Evolutionary conservation across 805 yeast genomes (phyloP).

Genomic region (Candida incommunis): DNA sequence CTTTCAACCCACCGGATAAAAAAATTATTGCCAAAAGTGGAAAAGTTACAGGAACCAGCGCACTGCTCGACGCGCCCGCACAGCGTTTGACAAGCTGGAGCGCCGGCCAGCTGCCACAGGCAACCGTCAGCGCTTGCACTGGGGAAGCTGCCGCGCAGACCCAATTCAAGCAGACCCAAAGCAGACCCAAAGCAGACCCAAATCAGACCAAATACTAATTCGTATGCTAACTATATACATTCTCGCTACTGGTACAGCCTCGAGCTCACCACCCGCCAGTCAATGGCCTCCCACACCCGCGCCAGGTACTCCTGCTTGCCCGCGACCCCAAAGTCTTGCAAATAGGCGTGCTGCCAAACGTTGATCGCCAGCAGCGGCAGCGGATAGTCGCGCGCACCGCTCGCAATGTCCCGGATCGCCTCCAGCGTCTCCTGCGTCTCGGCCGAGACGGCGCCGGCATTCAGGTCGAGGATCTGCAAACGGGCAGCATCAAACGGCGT

Average conservation of each 20-base stretch:
- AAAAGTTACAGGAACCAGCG: no score
- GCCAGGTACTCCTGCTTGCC: slow-evolving; percentile 62
- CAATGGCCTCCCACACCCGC: slow-evolving; percentile 61
- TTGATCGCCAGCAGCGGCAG: slow-evolving; percentile 67
- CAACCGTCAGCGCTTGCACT: no score
- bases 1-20: no score
- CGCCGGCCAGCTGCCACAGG: no score
- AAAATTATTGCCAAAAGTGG: no score
- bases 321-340: slow-evolving; percentile 66
- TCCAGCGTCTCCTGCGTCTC: slow-evolving; percentile 35
- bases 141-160: no score
- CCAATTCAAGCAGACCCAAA: no score
- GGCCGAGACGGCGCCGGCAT: slow-evolving; percentile 44
- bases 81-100: no score
- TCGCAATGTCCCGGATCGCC: slow-evolving; percentile 26
- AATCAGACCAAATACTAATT: no score
- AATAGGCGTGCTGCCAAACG: slow-evolving; percentile 83
- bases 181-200: no score
- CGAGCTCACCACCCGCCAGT: slow-evolving; percentile 46
- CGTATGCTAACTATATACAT: slow-evolving; percentile 8
- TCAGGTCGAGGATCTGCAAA: slow-evolving; percentile 62
- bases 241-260: slow-evolving; percentile 10
- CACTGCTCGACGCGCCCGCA: no score
- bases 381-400: slow-evolving; percentile 16
- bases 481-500: slow-evolving; percentile 50